These are phyloP conservation scores for Ogataea haglerorum DNA, from an alignment of 805 yeast species.

Conservation along the genomic window DNA sequence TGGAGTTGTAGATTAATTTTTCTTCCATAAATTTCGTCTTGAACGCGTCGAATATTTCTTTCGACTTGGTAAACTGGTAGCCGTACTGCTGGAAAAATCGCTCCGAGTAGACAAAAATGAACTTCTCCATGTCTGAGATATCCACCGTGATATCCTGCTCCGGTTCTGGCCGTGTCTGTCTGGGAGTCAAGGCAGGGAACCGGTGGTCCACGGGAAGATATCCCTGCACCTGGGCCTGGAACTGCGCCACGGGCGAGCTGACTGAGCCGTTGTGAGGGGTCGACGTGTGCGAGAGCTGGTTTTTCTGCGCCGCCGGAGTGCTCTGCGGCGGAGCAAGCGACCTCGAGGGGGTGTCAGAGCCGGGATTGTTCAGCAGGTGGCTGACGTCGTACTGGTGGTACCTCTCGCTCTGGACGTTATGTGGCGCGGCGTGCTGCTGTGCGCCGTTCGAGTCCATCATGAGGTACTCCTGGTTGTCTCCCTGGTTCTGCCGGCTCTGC, in stretches of 20 bases:
- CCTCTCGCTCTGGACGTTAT: conserved; percentile 11
- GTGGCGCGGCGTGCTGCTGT: conserved; percentile 2
- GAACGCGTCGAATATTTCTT: conserved; percentile 28
- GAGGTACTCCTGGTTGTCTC: conserved; percentile 16
- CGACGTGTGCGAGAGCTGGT: conserved; percentile 7
- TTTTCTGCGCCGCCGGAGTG: conserved; percentile 8
- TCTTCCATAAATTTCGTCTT: conserved; percentile 34
- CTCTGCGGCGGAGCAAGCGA: conserved; percentile 6
- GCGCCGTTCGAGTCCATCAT: conserved; percentile 13
- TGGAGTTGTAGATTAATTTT: conserved; percentile 19
- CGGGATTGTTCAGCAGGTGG: conserved; percentile 12
- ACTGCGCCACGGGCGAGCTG: conserved; percentile 8
- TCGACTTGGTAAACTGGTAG: conserved; percentile 27
- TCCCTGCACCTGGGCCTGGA: conserved; percentile 10
- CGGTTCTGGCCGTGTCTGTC: conserved; percentile 4
- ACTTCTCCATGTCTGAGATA: conserved; percentile 32
- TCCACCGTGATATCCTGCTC: conserved; percentile 17
- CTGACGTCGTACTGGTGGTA: conserved; percentile 18
- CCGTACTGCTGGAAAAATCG: conserved; percentile 30
- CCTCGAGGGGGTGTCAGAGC: conserved; percentile 7
- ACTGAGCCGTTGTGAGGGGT: conserved; percentile 2
- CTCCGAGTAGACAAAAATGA: conserved; percentile 33
- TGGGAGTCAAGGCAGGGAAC: conserved; percentile 1
- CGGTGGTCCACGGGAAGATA: conserved; percentile 13
- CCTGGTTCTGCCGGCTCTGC: conserved; percentile 8